Percentiles rank a stretch among this genome's conserved stretches.
These are phyloP conservation scores for Hygrophorus russula DNA, from an alignment of 768 basidiomycete genomes.

Conservation along the genomic window DNA sequence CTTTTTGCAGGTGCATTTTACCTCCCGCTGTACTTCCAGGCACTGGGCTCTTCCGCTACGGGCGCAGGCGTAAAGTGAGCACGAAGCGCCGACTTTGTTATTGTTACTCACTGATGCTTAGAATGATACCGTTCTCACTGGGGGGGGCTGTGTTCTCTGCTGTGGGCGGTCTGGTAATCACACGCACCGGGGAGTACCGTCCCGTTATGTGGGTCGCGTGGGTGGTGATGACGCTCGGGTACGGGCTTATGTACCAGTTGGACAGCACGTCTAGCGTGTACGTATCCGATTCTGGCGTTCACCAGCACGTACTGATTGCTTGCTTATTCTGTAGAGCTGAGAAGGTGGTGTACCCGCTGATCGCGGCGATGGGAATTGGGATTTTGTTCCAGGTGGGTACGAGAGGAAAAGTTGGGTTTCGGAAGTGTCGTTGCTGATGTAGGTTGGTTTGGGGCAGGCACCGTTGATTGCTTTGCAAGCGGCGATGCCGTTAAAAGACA, in stretches of 20 bases:
- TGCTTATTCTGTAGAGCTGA: conserved; percentile 32
- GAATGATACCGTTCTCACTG: conserved; percentile 69
- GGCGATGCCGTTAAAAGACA: conserved; percentile 79
- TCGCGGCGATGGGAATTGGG: conserved; percentile 58
- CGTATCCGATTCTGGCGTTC: conserved; percentile 12
- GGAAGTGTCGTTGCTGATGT: background rate
- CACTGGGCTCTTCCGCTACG: conserved; percentile 66
- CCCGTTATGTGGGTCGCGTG: conserved; percentile 52
- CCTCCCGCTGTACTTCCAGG: conserved; percentile 70
- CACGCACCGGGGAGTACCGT: conserved; percentile 49
- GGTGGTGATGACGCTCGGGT: conserved; percentile 46
- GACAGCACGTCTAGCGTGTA: conserved; percentile 44
- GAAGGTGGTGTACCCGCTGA: conserved; percentile 52
- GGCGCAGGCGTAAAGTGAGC: conserved; percentile 52
- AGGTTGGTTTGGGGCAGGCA: conserved; percentile 24
- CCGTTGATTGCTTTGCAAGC: conserved; percentile 72
- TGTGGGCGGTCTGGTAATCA: conserved; percentile 43
- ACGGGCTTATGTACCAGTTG: conserved; percentile 64
- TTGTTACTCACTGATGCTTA: conserved; percentile 14
- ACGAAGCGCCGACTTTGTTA: background rate
- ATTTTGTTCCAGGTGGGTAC: conserved; percentile 45
- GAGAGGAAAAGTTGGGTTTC: background rate
- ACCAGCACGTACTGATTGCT: background rate
- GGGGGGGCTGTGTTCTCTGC: conserved; percentile 44
- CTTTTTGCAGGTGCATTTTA: conserved; percentile 41